phyloP scores from a whole-genome alignment of 495 filamentous ascomycete genomes.

The Trichocladium uniseriatum region DNA sequence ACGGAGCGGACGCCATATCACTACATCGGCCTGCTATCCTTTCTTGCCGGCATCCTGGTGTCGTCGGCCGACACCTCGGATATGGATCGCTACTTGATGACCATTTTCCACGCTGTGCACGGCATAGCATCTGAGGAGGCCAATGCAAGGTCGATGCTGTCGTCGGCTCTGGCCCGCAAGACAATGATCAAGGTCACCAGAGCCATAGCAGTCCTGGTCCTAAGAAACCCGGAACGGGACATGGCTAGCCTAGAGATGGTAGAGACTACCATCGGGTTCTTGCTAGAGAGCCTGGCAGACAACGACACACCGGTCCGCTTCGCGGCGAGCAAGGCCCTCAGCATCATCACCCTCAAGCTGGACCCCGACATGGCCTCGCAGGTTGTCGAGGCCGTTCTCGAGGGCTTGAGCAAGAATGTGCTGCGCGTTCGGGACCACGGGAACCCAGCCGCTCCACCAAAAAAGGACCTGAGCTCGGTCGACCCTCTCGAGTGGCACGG shows the following conservation, averaged over 20 bases:
- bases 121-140: conserved; percentile 28
- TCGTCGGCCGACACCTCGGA: conserved; percentile 41
- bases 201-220: conserved; percentile 53
- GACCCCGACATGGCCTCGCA: conserved; percentile 70
- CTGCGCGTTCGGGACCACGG: conserved; percentile 44
- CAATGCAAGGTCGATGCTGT: conserved; percentile 37
- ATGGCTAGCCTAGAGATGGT: conserved; percentile 44
- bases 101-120: conserved; percentile 44
- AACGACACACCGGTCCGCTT: conserved; percentile 83
- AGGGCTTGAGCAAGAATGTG: conserved; percentile 64
- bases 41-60: conserved; percentile 61
- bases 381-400: conserved; percentile 76
- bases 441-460: conserved; percentile 27
- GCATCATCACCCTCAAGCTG: conserved; percentile 70
- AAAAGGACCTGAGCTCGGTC: conserved; percentile 58
- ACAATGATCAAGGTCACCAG: conserved; percentile 74
- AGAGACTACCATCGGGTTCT: conserved; percentile 65
- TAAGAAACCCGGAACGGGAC: conserved; percentile 38
- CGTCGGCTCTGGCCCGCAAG: conserved; percentile 69
- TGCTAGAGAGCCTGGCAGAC: conserved; percentile 62
- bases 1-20: conserved; percentile 34
- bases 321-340: conserved; percentile 86
- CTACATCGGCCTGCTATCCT: conserved; percentile 66
- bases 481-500: conserved; percentile 87
- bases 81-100: conserved; percentile 39